phyloP scores from a whole-genome alignment of 2,329 filamentous ascomycete species.

The Paracoccidioides lutzii region DNA sequence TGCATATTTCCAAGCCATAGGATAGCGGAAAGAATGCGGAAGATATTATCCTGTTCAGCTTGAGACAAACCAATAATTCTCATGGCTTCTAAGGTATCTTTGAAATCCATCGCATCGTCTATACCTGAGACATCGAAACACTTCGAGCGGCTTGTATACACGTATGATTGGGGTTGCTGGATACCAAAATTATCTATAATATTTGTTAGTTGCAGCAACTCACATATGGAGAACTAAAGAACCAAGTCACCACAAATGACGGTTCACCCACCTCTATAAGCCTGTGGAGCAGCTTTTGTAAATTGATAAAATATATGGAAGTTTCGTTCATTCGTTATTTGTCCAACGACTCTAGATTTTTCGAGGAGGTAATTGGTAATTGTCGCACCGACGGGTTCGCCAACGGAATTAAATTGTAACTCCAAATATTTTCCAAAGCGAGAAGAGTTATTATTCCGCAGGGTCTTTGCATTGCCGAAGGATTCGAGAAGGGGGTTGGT shows the following conservation, averaged over 20 bases:
- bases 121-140: constrained; percentile 91
- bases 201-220: not conserved
- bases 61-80: constrained; percentile 79
- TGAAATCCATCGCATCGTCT: constrained; percentile 77
- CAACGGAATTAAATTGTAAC: constrained; percentile 83
- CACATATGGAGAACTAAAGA: not conserved
- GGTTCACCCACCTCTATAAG: constrained; percentile 50
- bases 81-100: constrained; percentile 90
- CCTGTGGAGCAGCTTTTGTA: constrained; percentile 79
- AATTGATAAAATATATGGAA: constrained; percentile 99
- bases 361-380: constrained; percentile 97
- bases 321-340: constrained; percentile 90
- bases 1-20: constrained; percentile 92
- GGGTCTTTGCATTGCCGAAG: constrained; percentile 94
- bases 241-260: not conserved
- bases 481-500: constrained; percentile 95
- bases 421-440: constrained; percentile 97
- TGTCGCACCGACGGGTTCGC: constrained; percentile 88
- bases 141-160: constrained; percentile 88
- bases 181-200: constrained; percentile 65
- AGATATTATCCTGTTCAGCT: constrained; percentile 86
- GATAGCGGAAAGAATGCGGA: constrained; percentile 83
- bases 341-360: constrained; percentile 86
- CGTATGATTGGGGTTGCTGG: constrained; percentile 81
- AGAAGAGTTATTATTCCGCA: constrained; percentile 97